Evolutionary conservation across 2,329 filamentous ascomycete species (phyloP).

Genomic region (Colletotrichum spaethianum): DNA sequence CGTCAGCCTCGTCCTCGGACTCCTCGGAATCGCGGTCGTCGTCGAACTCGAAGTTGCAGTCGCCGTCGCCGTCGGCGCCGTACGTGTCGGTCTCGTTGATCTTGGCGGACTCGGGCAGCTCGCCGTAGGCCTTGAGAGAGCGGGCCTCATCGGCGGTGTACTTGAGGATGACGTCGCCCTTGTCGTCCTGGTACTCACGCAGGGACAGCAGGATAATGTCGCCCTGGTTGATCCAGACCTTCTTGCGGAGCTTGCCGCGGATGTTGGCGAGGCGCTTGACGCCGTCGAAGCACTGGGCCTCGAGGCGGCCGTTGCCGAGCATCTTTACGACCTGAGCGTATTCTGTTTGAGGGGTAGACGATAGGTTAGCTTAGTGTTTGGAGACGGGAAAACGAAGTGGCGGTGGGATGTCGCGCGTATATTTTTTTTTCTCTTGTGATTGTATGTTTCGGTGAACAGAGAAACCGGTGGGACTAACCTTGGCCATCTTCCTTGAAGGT

Average conservation of each 20-base stretch:
- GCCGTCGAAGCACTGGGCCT: slow-evolving; percentile 96
- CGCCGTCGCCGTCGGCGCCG: slow-evolving; percentile 91
- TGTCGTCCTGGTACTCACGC: slow-evolving; percentile 94
- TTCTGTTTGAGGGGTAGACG: slow-evolving; percentile 61
- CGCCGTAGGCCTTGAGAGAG: slow-evolving; percentile 95
- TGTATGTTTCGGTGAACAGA: background rate
- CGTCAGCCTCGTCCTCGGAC: slow-evolving; percentile 66
- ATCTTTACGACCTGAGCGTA: slow-evolving; percentile 97
- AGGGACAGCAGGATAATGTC: slow-evolving; percentile 92
- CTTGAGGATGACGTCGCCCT: slow-evolving; percentile 97
- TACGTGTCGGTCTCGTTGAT: slow-evolving; percentile 99
- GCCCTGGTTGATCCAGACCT: slow-evolving; percentile 99
- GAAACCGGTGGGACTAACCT: slow-evolving; percentile 60
- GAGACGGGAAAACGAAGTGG: background rate
- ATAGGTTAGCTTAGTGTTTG: slow-evolving; percentile 8
- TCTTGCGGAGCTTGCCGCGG: slow-evolving; percentile 98
- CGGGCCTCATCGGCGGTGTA: slow-evolving; percentile 97
- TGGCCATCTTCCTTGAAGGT: slow-evolving; percentile 99
- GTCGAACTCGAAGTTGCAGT: slow-evolving; percentile 99
- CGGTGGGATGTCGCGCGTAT: background rate
- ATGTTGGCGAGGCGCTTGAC: slow-evolving; percentile 79
- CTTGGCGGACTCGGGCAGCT: slow-evolving; percentile 97
- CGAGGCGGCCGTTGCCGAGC: slow-evolving; percentile 94
- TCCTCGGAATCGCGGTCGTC: slow-evolving; percentile 82
- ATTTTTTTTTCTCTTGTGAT: background rate